A percentile compares a stretch with the other conserved stretches of the same genome.
Evolutionary conservation across 1,139 yeast species (phyloP).

Genomic region (Lodderomyces parapsilosis): DNA sequence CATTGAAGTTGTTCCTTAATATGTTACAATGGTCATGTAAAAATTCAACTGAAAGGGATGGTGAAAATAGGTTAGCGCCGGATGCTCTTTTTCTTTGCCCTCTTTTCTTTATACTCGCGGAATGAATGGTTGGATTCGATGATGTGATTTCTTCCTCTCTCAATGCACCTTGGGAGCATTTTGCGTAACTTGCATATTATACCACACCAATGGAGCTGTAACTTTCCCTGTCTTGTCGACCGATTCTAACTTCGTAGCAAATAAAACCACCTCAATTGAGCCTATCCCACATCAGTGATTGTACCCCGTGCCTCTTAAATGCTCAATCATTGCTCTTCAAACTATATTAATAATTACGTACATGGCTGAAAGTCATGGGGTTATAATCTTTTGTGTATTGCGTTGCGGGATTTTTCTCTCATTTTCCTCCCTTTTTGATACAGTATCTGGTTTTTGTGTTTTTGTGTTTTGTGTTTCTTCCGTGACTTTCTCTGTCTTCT

Average conservation of each 20-base stretch:
- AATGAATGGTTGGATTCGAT: background rate
- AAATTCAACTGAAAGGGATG: background rate
- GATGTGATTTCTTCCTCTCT: no score
- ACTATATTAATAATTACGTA: no score
- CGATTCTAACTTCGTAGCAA: no score
- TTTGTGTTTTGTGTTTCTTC: background rate
- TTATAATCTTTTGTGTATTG: background rate
- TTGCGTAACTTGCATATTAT: background rate
- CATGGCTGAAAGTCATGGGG: background rate
- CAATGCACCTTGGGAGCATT: background rate
- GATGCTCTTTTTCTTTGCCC: no score
- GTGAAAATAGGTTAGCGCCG: background rate
- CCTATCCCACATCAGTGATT: no score
- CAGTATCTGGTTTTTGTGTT: no score
- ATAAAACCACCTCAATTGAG: no score
- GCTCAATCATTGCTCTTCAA: no score
- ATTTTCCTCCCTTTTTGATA: background rate
- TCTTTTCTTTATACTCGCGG: background rate
- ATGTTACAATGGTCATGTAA: background rate
- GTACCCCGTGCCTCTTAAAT: no score
- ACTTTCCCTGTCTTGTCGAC: no score
- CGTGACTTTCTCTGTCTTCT: background rate
- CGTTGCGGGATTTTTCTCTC: conserved; percentile 1
- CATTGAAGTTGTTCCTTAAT: background rate
- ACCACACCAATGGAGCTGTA: no score